Evolutionary conservation across 139 green algal species (phyloP).

Genomic region (Klebsormidium nitens): DNA sequence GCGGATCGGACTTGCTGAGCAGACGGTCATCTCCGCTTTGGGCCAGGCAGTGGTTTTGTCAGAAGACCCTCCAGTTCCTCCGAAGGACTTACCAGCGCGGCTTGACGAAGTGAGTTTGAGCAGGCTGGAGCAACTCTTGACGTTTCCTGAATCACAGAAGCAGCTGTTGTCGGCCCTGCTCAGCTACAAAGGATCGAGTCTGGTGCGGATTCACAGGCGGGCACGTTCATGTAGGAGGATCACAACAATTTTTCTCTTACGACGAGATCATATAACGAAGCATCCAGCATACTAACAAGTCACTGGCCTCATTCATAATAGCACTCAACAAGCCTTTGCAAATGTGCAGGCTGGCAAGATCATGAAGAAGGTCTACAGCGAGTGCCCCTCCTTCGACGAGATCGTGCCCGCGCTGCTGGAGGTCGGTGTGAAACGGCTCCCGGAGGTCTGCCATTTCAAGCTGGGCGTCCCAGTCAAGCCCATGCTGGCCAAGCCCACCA

Average conservation of each 20-base stretch:
- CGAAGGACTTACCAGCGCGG: constrained; percentile 9
- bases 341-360: constrained; percentile 10
- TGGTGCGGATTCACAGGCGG: too few species aligned
- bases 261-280: too few species aligned
- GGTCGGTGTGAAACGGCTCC: constrained; percentile 54
- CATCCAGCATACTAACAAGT: too few species aligned
- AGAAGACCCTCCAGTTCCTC: constrained; percentile 12
- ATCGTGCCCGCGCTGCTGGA: constrained; percentile 77
- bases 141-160: too few species aligned
- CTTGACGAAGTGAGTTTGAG: too few species aligned
- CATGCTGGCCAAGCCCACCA: constrained; percentile 94
- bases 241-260: too few species aligned
- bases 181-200: too few species aligned
- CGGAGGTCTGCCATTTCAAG: constrained; percentile 69
- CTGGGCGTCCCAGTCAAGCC: constrained; percentile 72
- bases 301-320: too few species aligned
- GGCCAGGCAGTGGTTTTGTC: constrained; percentile 76
- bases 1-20: constrained; percentile 91
- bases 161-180: too few species aligned
- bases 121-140: too few species aligned
- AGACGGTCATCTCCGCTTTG: constrained; percentile 84
- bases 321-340: neutral
- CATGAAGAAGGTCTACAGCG: constrained; percentile 76
- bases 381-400: constrained; percentile 85
- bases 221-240: too few species aligned